Base-by-base conservation (phyloP, 164 flowering plant genomes). In the Stephania cephalantha region DNA sequence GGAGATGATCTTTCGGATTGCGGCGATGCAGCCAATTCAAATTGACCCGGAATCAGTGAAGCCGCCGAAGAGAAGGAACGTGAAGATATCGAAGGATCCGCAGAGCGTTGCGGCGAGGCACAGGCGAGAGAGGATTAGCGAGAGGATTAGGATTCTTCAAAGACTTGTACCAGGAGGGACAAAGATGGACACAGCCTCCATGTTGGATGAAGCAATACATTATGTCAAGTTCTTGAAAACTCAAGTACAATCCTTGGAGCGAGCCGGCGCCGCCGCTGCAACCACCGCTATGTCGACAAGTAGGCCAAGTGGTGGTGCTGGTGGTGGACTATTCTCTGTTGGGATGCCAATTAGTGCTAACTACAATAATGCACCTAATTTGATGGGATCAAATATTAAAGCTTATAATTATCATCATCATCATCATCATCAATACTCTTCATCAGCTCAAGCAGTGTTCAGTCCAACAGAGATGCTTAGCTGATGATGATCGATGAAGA, bases 101-200 rank as follows among this genome's bases (percentile, higher is more conserved):
- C 91, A 88, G 66, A 86, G 88, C 75, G 88, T 88, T 29, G 91
- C 91, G 17, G 91, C 91, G 8, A 78, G 91, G 63, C 91, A 86
- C 29, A 68, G 91, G 22, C 77, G 91, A 61, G 89, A 88, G 69
- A 74, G 87, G 80, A 88, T 88, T n/a, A 88, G 91, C 35, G 89
- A 88, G 71, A 77, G 86, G 79, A 85, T 88, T 13, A 82, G 91
- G 79, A 88, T 86, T n/a, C 81, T 88, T 0, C 91, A 88, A 74
- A 84, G 91, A 76, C 79, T 88, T 1, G 91, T 88, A 1, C 91
- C 91, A 0, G 89, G 91, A 4, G 91, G 91, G 1, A 88, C 91
- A 5, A 86, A 88, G 73, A 85, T 88, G 91, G 91, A 88, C 75
- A 88, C 91, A 9, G 91, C 91, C 18, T 88, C 91, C 1, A 88